Evolutionary conservation across 73 alveolate genomes (phyloP), one percentile per base, ranked within the genome.

Genomic region (Symbiodinium natans): DNA sequence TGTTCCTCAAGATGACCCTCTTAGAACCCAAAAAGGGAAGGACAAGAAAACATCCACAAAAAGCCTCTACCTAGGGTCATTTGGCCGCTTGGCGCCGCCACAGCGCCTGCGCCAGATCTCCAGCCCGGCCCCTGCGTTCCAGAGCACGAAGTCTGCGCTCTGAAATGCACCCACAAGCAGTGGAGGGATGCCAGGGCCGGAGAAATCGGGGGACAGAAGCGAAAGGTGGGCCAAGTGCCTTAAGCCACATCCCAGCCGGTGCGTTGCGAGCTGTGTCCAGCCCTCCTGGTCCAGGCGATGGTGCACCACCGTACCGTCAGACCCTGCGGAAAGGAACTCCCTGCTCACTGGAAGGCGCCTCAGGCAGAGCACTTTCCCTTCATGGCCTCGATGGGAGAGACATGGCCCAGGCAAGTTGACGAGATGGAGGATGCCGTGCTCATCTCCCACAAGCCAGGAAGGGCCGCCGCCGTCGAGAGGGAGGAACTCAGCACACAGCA

Each of bases 41-140:
- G 54, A 6, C 63, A 17, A 17, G 63, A 8, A 8, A 48, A 48
- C 17, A 17, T 8, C 8, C 23, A 10, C 23, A 48, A 48, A 48
- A 8, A 48, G 63, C 63, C 63, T 48, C 63, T 17, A 8, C 8
- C 63, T 10, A 48, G 63, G 40, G 33, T 71, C 82, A 31, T 90
- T 68, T 41, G 96, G 96, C n/a, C 96, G 33, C 77, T 90, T 90
- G 33, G 96, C 96, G 27, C 96, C 96, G 43, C 96, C 96, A 15
- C 96, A 90, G 54, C 96, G 96, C 3, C 38, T 23, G 0, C 96
- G 88, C 96, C 96, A 90, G n/a, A 90, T 48, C 87, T 90, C 96
- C 77, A 90, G 34, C 6, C 88, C 75, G 0, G 88, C 96, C 7
- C 29, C 11, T n/a, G 88, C 46, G 52, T 90, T 88, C 96, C 96